These are phyloP conservation scores for Yarrowia galli DNA, from an alignment of 1,139 yeast genomes.

Conservation along the genomic window DNA sequence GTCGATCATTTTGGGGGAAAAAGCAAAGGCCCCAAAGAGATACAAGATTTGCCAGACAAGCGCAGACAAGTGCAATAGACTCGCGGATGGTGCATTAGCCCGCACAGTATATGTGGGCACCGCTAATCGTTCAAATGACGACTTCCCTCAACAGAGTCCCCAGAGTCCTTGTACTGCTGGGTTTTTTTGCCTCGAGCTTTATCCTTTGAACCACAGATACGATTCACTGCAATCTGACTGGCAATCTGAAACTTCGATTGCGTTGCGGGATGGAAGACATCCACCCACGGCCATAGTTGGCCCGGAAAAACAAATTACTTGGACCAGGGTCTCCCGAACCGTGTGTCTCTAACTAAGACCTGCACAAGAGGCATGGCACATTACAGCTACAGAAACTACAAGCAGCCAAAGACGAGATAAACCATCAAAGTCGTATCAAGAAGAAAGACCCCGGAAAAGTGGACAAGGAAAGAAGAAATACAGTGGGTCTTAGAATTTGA, in stretches of 20 bases:
- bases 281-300: too few species aligned
- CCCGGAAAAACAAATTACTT: constrained; percentile 1
- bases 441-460: neutral
- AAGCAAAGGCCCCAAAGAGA: neutral
- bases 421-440: constrained; percentile 10
- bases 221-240: neutral
- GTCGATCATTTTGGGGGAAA: constrained; percentile 7
- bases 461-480: neutral
- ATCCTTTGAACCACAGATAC: neutral
- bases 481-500: neutral
- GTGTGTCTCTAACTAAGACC: constrained; percentile 2
- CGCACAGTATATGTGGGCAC: constrained; percentile 28
- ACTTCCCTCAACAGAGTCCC: neutral
- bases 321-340: neutral
- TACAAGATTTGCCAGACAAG: neutral
- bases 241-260: neutral
- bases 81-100: constrained; percentile 30
- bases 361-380: constrained; percentile 8
- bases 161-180: neutral
- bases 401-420: neutral
- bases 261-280: constrained; percentile 7
- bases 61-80: constrained; percentile 11
- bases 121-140: constrained; percentile 10
- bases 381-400: neutral
- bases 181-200: neutral